Percentiles rank a stretch among this genome's conserved stretches.
These are phyloP conservation scores for Globisporangium rhizosaccharum DNA, from an alignment of 352 stramenopile genomes.

Conservation along the genomic window DNA sequence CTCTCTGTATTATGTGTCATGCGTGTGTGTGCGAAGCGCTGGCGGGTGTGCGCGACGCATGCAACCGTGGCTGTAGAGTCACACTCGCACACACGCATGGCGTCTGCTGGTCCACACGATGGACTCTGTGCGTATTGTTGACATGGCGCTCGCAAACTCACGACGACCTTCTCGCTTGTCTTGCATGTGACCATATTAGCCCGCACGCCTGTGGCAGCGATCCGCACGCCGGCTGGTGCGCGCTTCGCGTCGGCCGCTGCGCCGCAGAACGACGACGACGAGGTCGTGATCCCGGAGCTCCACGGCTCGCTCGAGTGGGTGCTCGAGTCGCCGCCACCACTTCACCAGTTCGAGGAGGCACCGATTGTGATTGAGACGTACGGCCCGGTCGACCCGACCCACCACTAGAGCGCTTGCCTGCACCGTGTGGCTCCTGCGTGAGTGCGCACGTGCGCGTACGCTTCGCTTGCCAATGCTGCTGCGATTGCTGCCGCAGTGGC, in stretches of 20 bases:
- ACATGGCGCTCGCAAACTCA: conserved; percentile 1
- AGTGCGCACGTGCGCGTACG: conserved; percentile 1
- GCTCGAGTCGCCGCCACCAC: conserved; percentile 70
- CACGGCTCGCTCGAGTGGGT: conserved; percentile 84
- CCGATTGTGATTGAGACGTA: conserved; percentile 87
- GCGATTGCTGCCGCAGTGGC: not conserved
- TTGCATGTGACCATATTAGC: conserved; percentile 19
- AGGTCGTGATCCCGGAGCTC: conserved; percentile 81
- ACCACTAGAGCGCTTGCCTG: conserved; percentile 43
- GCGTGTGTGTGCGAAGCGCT: too few relatives aligned
- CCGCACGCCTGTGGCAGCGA: conserved; percentile 37
- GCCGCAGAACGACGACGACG: conserved; percentile 46
- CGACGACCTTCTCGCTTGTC: too few relatives aligned
- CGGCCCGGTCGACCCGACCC: conserved; percentile 74
- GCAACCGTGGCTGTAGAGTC: too few relatives aligned
- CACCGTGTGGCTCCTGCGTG: not conserved
- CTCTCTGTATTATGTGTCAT: not conserved
- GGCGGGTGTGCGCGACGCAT: too few relatives aligned
- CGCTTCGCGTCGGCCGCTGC: conserved; percentile 57
- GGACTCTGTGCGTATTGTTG: conserved; percentile 5
- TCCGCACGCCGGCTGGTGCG: conserved; percentile 36
- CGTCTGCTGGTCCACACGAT: not conserved
- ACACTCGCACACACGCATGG: not conserved
- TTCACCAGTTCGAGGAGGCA: conserved; percentile 88
- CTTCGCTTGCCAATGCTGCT: not conserved